Evolutionary conservation across 306 rosid species (phyloP), one percentile per base, ranked within the genome.

Genomic region (Vicia faba): DNA sequence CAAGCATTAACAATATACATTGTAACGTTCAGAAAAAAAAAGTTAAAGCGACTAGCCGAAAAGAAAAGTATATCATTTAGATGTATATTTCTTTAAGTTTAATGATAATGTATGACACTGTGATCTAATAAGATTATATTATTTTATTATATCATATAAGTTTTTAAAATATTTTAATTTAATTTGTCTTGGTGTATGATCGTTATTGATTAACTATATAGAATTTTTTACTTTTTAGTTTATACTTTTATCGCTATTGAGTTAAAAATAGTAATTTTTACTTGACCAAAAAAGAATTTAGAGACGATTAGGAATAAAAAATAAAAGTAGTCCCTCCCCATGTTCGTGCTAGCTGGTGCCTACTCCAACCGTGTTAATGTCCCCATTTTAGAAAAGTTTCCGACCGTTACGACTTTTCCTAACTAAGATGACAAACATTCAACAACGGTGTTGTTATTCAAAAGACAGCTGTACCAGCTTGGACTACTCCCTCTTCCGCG

Each of bases 331-430:
- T 43, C 7, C 15, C 50, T 44, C 10, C 8, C 19, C 51, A 14
- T 45, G 2, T 45, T 45, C 2, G 51, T 45, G 51, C 51, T 7
- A 45, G 51, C 51, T 45, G 50, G 19, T 45, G 23, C 23, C 23
- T 20, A 20, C 23, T 20, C 1, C 23, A 45, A 49, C 55, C 7
- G 26, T 1, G 26, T 16, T 23, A 18, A 5, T 18, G 28, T 8
- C 55, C 10, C 7, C 25, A 6, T 23, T 49, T 49, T 18, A 26
- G 26, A 49, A 49, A 49, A 49, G 55, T 49, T 48, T 63, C 41
- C 54, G 82, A 77, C 85, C 80, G 85, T 81, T 77, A 55, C 58
- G 40, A 73, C 79, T 80, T 80, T 68, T 16, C 61, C 23, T 36
- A 48, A 16, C 19, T 16, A 55, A 29, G 3, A 3, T 9, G 10